Evolutionary conservation across 768 basidiomycete genomes (phyloP).

Genomic region (Cyclocybe cylindracea): DNA sequence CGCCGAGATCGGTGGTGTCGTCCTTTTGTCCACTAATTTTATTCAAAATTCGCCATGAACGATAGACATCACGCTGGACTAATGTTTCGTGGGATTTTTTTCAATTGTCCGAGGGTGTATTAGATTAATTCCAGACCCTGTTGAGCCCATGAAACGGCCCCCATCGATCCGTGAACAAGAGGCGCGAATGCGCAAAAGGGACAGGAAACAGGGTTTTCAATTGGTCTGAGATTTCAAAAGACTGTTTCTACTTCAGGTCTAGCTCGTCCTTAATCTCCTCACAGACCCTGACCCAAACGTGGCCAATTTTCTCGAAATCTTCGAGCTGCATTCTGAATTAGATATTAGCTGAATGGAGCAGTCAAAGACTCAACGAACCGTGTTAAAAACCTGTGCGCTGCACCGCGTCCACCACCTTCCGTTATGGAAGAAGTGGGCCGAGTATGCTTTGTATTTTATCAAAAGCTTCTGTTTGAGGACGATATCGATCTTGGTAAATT

Average conservation of each 20-base stretch:
- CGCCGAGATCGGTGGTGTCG: too few species aligned
- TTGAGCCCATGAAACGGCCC: too few species aligned
- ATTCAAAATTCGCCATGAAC: too few species aligned
- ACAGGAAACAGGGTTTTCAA: too few species aligned
- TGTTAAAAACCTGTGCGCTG: slow-evolving; percentile 48
- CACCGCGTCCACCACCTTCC: slow-evolving; percentile 47
- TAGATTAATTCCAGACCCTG: too few species aligned
- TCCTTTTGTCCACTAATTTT: too few species aligned
- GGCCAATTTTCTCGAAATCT: slow-evolving; percentile 44
- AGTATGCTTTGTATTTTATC: slow-evolving; percentile 35
- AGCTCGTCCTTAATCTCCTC: slow-evolving; percentile 31
- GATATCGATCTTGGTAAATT: slow-evolving; percentile 9
- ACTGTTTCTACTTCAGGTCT: neutral
- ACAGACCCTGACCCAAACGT: slow-evolving; percentile 35
- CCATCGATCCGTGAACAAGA: too few species aligned
- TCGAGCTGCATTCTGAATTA: slow-evolving; percentile 28
- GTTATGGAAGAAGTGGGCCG: slow-evolving; percentile 36
- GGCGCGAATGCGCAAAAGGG: too few species aligned
- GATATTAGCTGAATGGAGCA: neutral
- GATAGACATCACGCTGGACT: too few species aligned
- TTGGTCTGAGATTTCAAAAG: too few species aligned
- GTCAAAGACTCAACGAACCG: slow-evolving; percentile 29
- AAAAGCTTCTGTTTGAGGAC: slow-evolving; percentile 32
- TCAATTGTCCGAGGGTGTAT: too few species aligned
- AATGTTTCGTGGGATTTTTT: too few species aligned